Base-by-base conservation (phyloP, 192 early-diverging fungal genomes). In the Coemansia javaensis region DNA sequence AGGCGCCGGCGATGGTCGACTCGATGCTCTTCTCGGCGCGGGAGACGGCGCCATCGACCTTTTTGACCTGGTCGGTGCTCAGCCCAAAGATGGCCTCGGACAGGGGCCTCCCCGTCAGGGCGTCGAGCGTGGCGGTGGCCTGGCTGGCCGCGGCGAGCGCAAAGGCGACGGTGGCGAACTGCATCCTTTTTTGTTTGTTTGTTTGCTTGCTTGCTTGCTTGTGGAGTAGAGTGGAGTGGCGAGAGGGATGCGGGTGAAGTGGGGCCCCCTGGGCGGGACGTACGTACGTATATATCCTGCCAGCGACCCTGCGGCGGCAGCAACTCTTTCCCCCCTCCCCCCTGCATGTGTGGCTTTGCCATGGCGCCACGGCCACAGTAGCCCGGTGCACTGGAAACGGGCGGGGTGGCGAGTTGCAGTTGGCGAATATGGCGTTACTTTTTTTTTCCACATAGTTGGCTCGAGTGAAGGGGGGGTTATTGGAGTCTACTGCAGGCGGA, bases 21-120 rank as follows among this genome's bases (percentile, higher is more conserved):
- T 53, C 42, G n/a, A 53, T 40, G 25, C 37, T 56, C 33, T 45
- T 18, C 43, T 66, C 70, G 12, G 52, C 70, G 10, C 70, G 70
- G 15, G 44, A 32, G 21, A 74, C 40, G 22, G 50, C 50, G n/a
- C 30, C 27, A 33, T 74, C 70, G 7, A 74, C 56, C n/a, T 65
- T 66, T 47, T 66, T 74, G 30, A 74, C 70, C 47, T 74, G 70
- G 32, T 64, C 50, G 4, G 58, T 25, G 30, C 50, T 66, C 39
- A 74, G 46, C 7, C 70, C 70, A 47, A 74, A 74, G 49, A 74
- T 53, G 1, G 70, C 58, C 53, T 74, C 70, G 5, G 70, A 74
- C 36, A 74, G 35, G 1, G 62, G 70, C 32, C 59, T 74, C 27
- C 70, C 70, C 4, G 70, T 44, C 11, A 62, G 52, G 7, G 66